Evolutionary conservation across 1,139 yeast genomes (phyloP), one percentile per base, ranked within the genome.

Genomic region (Saccharomyces hybrid): DNA sequence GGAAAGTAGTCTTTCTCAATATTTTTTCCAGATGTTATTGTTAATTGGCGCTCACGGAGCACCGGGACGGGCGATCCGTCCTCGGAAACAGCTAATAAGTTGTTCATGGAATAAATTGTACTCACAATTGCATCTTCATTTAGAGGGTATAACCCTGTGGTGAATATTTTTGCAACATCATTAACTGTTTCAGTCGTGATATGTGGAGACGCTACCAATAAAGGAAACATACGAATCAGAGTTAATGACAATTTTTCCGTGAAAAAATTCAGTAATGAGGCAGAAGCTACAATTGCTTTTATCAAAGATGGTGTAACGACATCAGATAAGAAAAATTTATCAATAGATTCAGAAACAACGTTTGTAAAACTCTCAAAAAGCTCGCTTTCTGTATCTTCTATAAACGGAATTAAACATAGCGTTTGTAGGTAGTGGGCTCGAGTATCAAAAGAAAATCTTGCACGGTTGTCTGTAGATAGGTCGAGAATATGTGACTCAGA

Each of bases 101-200:
- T 93, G 27, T 88, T 82, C 60, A 91, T 76, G 0, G 96, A 85
- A 69, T 93, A 93, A 54, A 93, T 83, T 1, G 93, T 81, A n/a
- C 96, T 86, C 11, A 90, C 88, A 20, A 87, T 84, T 0, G 88
- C 83, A 68, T 90, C 97, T 65, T 89, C 95, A 26, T 66, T 71
- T 42, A 78, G 67, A 2, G 77, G 73, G 51, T 70, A 71, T 54
- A 80, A 66, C 1, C 81, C 81, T 47, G 69, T 59, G 1, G 80
- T 76, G 49, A 79, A 72, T 13, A 70, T 65, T 48, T 65, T 62
- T 1, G 82, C 74, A 3, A 77, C 68, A 4, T 67, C 64, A 59
- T 69, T 58, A 6, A 73, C 67, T 14, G 65, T 59, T 3, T 55
- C 49, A 2, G 59, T 56, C 5, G 59, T 53, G 7, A 66, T 59